Conservation (phyloP, 169 alveolate species). For the Cardiosporidium cionae region DNA sequence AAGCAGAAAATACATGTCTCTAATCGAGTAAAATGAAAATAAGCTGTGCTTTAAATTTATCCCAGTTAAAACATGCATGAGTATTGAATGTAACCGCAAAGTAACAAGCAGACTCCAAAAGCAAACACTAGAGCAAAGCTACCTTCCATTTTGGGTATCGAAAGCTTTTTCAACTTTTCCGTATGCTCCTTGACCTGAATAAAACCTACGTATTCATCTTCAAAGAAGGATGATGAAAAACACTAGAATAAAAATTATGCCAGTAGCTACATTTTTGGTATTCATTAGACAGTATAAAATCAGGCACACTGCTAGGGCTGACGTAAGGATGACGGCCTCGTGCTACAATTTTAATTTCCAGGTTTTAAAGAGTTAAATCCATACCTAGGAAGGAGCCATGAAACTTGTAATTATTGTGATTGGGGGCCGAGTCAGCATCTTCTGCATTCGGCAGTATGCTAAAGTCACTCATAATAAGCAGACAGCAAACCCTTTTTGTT, state of each 20-base stretch:
- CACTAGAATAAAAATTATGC: neutral
- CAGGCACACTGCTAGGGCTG: neutral
- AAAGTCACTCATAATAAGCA: too few species aligned
- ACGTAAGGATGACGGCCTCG: neutral
- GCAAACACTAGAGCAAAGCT: slow-evolving; percentile 74
- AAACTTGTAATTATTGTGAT: too few species aligned
- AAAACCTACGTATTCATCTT: neutral
- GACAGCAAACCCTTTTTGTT: too few species aligned
- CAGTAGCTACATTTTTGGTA: neutral
- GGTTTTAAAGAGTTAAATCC: too few species aligned
- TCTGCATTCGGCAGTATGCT: too few species aligned
- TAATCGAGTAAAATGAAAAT: too few species aligned
- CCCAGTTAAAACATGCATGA: too few species aligned
- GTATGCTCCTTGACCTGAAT: slow-evolving; percentile 94
- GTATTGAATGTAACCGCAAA: too few species aligned
- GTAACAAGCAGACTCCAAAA: too few species aligned
- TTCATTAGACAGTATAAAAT: neutral
- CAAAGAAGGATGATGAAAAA: neutral
- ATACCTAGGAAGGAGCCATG: too few species aligned
- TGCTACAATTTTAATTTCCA: neutral
- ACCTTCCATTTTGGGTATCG: slow-evolving; percentile 58
- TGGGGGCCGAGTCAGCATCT: too few species aligned
- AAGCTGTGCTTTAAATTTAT: too few species aligned
- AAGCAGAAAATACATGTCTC: neutral
- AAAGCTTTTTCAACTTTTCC: slow-evolving; percentile 93